phyloP scores from a whole-genome alignment of 176 grass and related monocot species.

The Pontederia paniculata region DNA sequence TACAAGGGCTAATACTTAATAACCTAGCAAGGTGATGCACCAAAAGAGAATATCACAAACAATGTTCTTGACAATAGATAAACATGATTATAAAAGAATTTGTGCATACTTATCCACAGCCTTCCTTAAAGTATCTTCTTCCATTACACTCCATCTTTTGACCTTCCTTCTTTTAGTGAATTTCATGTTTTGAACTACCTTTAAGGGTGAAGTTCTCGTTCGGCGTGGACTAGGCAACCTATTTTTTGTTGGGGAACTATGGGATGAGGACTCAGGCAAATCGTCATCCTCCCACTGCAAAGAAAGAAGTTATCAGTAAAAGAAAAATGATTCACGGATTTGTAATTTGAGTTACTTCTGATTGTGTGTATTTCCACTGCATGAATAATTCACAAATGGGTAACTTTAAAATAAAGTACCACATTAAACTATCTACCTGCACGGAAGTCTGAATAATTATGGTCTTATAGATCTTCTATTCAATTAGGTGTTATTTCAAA shows the following conservation, averaged over 20 bases:
- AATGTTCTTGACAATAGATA: background rate
- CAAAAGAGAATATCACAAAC: background rate
- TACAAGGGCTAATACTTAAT: background rate
- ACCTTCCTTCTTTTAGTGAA: conserved; percentile 10
- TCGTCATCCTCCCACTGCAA: background rate
- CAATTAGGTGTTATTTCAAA: too few species aligned
- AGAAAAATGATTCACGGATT: too few species aligned
- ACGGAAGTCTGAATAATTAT: too few species aligned
- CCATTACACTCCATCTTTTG: conserved; percentile 23
- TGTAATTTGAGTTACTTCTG: too few species aligned
- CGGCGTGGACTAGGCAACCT: conserved; percentile 10
- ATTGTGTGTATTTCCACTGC: too few species aligned
- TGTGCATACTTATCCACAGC: conserved; percentile 23
- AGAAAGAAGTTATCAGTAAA: background rate
- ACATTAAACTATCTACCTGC: too few species aligned
- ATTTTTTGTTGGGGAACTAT: background rate
- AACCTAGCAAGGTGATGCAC: background rate
- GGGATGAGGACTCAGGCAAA: background rate
- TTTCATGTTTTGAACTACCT: background rate
- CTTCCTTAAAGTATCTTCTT: conserved; percentile 30
- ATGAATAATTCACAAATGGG: too few species aligned
- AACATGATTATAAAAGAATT: background rate
- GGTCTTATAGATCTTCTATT: too few species aligned
- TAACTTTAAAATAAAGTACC: too few species aligned
- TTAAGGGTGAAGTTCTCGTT: conserved; percentile 22